These are phyloP conservation scores for Aspergillus sp. DNA, from an alignment of 2,329 filamentous ascomycete genomes.

Conservation along the genomic window DNA sequence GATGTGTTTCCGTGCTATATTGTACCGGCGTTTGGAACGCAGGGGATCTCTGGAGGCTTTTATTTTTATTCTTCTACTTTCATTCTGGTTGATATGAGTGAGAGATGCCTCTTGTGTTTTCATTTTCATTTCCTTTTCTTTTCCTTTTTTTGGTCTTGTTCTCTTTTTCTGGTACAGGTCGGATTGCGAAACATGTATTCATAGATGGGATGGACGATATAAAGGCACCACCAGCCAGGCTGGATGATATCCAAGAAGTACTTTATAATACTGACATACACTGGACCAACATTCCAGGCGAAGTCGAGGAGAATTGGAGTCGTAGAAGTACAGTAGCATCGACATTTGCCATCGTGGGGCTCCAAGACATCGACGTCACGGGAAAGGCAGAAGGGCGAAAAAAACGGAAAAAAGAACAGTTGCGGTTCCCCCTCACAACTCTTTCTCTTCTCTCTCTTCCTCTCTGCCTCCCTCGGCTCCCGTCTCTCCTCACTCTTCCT, in stretches of 20 bases:
- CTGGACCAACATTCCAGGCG: background rate
- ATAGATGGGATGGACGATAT: slow-evolving; percentile 3
- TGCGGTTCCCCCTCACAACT: background rate
- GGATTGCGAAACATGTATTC: slow-evolving; percentile 1
- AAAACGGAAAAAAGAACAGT: background rate
- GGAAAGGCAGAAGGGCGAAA: background rate
- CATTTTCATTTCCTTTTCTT: background rate
- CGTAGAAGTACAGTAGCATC: background rate
- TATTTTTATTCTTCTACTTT: background rate
- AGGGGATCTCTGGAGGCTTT: slow-evolving; percentile 4
- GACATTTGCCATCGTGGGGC: background rate
- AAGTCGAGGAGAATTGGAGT: background rate
- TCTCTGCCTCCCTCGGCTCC: slow-evolving; percentile 6
- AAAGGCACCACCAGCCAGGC: background rate
- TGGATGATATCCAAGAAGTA: background rate
- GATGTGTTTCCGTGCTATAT: slow-evolving; percentile 6
- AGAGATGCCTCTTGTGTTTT: background rate
- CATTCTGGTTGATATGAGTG: background rate
- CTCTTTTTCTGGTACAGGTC: background rate
- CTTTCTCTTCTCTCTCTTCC: background rate
- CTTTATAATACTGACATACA: background rate
- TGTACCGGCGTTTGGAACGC: slow-evolving; percentile 5
- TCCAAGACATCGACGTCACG: slow-evolving; percentile 7
- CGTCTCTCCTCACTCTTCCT: slow-evolving; percentile 7
- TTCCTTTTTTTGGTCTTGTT: background rate